Evolutionary conservation across 495 filamentous ascomycete genomes (phyloP).

Genomic region (Cercophora samala): DNA sequence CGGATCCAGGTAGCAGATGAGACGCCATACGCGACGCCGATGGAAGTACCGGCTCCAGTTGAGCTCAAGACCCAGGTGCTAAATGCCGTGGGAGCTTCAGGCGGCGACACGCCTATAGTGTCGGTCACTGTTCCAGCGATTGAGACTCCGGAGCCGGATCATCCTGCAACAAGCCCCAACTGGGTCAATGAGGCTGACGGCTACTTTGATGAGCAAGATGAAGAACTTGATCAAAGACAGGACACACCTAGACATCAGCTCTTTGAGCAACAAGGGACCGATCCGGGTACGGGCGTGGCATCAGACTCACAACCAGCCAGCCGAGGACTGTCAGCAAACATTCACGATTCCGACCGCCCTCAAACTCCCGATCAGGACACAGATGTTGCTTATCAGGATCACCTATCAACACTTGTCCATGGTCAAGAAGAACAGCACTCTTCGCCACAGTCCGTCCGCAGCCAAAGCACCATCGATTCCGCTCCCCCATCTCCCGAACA

Average conservation of each 20-base stretch:
- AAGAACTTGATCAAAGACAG: not conserved
- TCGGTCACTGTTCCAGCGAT: not conserved
- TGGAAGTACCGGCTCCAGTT: not conserved
- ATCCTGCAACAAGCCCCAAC: not conserved
- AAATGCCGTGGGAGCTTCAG: not conserved
- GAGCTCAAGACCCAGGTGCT: not conserved
- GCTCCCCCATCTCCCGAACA: conserved; percentile 21
- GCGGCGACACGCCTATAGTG: not conserved
- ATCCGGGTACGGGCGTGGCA: not conserved
- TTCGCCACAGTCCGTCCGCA: conserved; percentile 25
- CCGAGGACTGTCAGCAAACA: conserved; percentile 7
- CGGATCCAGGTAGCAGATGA: not conserved
- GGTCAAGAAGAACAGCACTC: conserved; percentile 7
- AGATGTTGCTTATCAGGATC: conserved; percentile 5
- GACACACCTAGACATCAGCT: not conserved
- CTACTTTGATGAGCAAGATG: conserved; percentile 8
- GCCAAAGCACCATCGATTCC: conserved; percentile 23
- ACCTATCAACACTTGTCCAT: not conserved
- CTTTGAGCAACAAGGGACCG: not conserved
- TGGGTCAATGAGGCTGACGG: conserved; percentile 13
- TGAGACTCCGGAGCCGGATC: not conserved
- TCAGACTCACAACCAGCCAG: not conserved
- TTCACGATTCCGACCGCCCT: conserved; percentile 12
- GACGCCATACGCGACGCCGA: not conserved
- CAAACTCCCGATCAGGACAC: conserved; percentile 18